Evolutionary conservation across 495 filamentous ascomycete species (phyloP), one percentile per base, ranked within the genome.

Genomic region (Hypomontagnella monticulosa): DNA sequence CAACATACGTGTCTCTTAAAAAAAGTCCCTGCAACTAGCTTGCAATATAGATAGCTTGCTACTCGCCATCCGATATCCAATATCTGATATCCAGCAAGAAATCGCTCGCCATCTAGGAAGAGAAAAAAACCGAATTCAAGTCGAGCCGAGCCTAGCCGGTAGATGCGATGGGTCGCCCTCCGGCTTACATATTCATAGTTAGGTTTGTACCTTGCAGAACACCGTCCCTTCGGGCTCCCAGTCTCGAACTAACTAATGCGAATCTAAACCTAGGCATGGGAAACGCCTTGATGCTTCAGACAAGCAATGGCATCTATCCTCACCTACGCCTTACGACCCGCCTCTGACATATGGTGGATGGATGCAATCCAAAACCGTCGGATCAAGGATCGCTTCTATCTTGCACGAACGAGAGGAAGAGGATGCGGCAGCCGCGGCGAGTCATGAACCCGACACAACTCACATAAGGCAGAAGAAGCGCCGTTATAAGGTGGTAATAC

Each of bases 331-430:
- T 4, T 98, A 98, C 80, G 94, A 99, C 61, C 91, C 95, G 41
- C 95, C 96, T 40, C 83, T 99, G 44, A 97, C 93, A 12, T 98
- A 97, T 71, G 90, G 92, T 61, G 95, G 95, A 42, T 98, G 93
- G 93, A 84, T 85, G 15, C 94, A 97, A 72, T 87, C 89, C 49
- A 88, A 89, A 60, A 86, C 85, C 7, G 80, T 97, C 2, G 95
- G 95, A 3, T 79, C 83, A 14, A 87, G 93, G 37, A 97, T 99
- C 55, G 88, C 87, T 2, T 86, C 79, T 61, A 86, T 97, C 5
- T 75, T 98, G 62, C 84, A 76, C 57, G 78, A 83, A 20, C 73
- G 76, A 41, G 75, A 78, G 16, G 70, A 72, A 18, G 73, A 78
- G 16, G 73, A 77, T 4, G 72, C 76, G 73, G 79, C 59, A 61